Base-by-base conservation (phyloP, 768 basidiomycete species). In the Podaxis carcinomalis region DNA sequence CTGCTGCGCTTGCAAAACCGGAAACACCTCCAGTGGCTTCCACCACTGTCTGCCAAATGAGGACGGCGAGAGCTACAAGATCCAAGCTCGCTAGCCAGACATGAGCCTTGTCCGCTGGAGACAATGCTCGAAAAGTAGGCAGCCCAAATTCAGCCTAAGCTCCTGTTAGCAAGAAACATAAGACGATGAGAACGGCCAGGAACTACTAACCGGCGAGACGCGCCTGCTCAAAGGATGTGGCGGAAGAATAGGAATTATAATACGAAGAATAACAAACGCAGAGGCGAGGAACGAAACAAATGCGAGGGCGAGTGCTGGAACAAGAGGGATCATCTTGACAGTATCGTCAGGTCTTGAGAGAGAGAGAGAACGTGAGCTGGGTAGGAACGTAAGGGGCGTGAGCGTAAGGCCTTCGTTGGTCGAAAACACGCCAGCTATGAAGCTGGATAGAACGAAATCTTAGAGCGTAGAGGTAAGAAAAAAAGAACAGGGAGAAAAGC, bases 71-170 rank as follows among this genome's bases (percentile, higher is more conserved):
- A 11, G 87, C 83, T 47, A 88, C 54, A 32, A 90, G 67, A 67
- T 92, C 90, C 50, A 88, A 80, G 27, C 78, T 73, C 62, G 89
- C 86, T 53, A 92, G 76, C 88, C 89, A 92, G 51, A 91, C 67
- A 68, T 90, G 88, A 62, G 77, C 81, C 74, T 89, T 87, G 71
- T 90, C 85, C 55, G 85, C 83, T 39, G 81, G 74, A 40, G 89
- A 86, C 62, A 92, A 79, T 14, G 82, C 82, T 65, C 79, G 80
- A 71, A 84, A 88, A 68, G 84, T 85, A 63, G 87, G 88, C 61
- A 88, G 80, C 63, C 87, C 87, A 70, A 89, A 90, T 75, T 89
- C 87, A 66, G 88, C 82, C 89, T 91, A 70, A 36, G 71, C 35
- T 3, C 5, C 6, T 16, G 21, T 60, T 21, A 53, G 51, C 65